phyloP scores from a whole-genome alignment of 1,284 basidiomycete species.

The Veloporphyrellus conicus region DNA sequence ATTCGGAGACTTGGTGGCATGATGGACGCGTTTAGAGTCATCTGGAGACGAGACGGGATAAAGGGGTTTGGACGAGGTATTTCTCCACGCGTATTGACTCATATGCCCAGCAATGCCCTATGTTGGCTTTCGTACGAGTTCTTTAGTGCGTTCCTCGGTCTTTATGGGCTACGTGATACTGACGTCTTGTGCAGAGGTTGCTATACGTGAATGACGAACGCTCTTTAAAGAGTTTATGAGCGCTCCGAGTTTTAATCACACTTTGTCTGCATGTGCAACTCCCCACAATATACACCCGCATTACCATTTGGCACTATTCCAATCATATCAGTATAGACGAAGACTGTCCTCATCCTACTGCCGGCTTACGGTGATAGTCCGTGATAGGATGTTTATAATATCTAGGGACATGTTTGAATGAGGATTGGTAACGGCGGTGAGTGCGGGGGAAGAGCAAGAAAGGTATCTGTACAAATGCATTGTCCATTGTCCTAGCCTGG shows the following conservation, averaged over 20 bases:
- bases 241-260: slow-evolving; percentile 2
- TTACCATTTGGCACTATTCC: slow-evolving; percentile 11
- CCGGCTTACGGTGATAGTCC: background rate
- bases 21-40: slow-evolving; percentile 84
- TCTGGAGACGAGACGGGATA: slow-evolving; percentile 80
- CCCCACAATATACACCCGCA: slow-evolving; percentile 17
- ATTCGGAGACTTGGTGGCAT: slow-evolving; percentile 86
- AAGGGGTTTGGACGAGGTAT: slow-evolving; percentile 87
- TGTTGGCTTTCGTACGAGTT: slow-evolving; percentile 98
- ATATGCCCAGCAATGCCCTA: slow-evolving; percentile 95
- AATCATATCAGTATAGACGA: slow-evolving; percentile 1
- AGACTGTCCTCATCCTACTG: background rate
- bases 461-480: slow-evolving; percentile 7
- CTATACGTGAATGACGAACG: slow-evolving; percentile 48
- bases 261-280: slow-evolving; percentile 9
- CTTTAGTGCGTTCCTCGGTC: slow-evolving; percentile 69
- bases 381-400: background rate
- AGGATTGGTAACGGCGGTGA: background rate
- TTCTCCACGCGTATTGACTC: slow-evolving; percentile 88
- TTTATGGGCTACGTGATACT: slow-evolving; percentile 7
- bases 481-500: slow-evolving; percentile 3
- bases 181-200: slow-evolving; percentile 51
- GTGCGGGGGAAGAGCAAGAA: background rate
- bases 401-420: background rate
- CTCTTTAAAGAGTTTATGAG: slow-evolving; percentile 11